phyloP scores from a whole-genome alignment of 306 rosid genomes.

The Trifolium repens region DNA sequence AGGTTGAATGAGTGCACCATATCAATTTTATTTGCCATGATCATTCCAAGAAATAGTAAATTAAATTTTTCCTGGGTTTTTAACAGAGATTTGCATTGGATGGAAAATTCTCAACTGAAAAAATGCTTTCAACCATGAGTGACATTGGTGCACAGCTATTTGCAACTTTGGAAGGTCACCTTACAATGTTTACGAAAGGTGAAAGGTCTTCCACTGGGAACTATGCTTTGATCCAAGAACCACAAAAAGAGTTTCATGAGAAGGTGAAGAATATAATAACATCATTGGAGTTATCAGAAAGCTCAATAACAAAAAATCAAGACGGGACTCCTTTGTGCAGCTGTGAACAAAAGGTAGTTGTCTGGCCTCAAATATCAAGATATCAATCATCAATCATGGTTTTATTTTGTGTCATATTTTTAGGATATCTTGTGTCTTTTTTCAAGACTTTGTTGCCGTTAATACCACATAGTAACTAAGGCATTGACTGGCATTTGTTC shows the following conservation, averaged over 20 bases:
- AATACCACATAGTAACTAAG: slow-evolving; percentile 38
- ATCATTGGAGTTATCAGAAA: slow-evolving; percentile 60
- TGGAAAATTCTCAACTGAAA: slow-evolving; percentile 53
- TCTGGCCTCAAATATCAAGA: slow-evolving; percentile 61
- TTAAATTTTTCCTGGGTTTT: slow-evolving; percentile 33
- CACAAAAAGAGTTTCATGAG: slow-evolving; percentile 55
- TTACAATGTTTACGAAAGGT: slow-evolving; percentile 46
- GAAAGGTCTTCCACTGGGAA: slow-evolving; percentile 43
- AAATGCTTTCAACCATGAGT: slow-evolving; percentile 65
- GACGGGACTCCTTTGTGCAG: slow-evolving; percentile 46
- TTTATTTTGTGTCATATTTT: slow-evolving; percentile 50
- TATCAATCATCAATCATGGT: slow-evolving; percentile 56
- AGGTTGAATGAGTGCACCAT: slow-evolving; percentile 56
- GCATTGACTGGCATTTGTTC: slow-evolving; percentile 38
- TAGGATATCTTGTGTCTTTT: slow-evolving; percentile 51
- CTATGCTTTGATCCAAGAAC: slow-evolving; percentile 54
- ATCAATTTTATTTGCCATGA: slow-evolving; percentile 31
- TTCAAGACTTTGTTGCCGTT: slow-evolving; percentile 35
- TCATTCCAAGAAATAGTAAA: slow-evolving; percentile 28
- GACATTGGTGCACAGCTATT: slow-evolving; percentile 70
- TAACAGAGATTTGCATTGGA: slow-evolving; percentile 58
- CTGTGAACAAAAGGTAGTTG: slow-evolving; percentile 77
- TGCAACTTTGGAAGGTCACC: slow-evolving; percentile 65
- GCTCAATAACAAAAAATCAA: slow-evolving; percentile 47
- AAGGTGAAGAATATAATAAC: slow-evolving; percentile 59